Percentiles rank a stretch among this genome's conserved stretches.
phyloP scores from a whole-genome alignment of 345 rosid genomes.

The Barbarea vulgaris region DNA sequence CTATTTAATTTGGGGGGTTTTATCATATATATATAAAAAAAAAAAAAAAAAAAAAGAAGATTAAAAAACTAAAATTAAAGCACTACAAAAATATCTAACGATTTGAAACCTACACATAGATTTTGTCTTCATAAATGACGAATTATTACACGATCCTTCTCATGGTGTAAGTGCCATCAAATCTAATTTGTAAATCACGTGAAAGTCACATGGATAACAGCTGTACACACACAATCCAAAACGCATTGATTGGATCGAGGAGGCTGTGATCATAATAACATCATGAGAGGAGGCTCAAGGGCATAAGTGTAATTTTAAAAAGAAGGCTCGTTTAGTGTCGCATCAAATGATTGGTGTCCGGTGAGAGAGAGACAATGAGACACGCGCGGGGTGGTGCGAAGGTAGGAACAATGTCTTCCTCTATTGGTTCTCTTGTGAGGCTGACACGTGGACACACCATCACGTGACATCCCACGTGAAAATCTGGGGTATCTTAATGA shows the following conservation, averaged over 20 bases:
- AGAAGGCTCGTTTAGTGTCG: not conserved
- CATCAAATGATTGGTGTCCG: slow-evolving; percentile 44
- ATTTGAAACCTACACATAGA: not conserved
- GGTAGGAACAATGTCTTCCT: slow-evolving; percentile 3
- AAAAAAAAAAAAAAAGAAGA: no score
- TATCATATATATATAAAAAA: no score
- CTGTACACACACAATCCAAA: slow-evolving; percentile 1
- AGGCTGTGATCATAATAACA: not conserved
- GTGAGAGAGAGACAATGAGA: slow-evolving; percentile 29
- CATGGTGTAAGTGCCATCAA: not conserved
- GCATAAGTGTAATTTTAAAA: not conserved
- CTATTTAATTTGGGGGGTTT: no score
- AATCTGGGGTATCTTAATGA: not conserved
- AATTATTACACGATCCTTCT: not conserved
- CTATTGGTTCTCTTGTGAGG: slow-evolving; percentile 1
- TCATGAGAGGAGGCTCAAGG: not conserved
- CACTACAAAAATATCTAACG: not conserved
- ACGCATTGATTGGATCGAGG: slow-evolving; percentile 3
- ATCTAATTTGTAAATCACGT: slow-evolving; percentile 20
- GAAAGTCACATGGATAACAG: slow-evolving; percentile 28
- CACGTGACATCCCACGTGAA: slow-evolving; percentile 41
- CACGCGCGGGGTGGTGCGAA: slow-evolving; percentile 36
- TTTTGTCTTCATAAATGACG: not conserved
- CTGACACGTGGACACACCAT: slow-evolving; percentile 17
- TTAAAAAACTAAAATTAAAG: not conserved